Evolutionary conservation across 2,329 filamentous ascomycete species (phyloP), one percentile per base, ranked within the genome.

Genomic region (Alternaria conjuncta): DNA sequence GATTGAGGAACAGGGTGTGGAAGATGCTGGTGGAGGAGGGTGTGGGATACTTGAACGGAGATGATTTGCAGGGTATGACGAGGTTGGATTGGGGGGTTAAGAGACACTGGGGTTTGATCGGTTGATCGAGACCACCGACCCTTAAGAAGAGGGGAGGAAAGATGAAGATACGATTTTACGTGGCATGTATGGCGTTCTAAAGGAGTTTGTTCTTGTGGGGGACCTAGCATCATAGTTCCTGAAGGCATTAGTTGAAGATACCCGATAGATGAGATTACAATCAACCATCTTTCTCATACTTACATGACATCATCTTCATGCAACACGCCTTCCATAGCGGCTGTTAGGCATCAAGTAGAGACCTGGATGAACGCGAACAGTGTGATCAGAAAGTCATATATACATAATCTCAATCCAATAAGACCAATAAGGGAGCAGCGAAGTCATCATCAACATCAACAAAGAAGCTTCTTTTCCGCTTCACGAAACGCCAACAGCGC

Each of bases 1-100:
- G 81, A 44, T 66, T 87, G 72, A 76, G 86, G 47, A 86, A 88
- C 69, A 81, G 83, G 55, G 74, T 89, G 15, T 89, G 87, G 87
- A 79, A 81, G 8, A 77, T 86, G 20, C 72, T 89, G 18, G 81
- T 85, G 11, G 76, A 81, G 28, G 85, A 88, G 72, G 86, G 86
- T 0, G 86, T 84, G 11, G 86, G 87, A 71, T 81, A 86, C 45
- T 69, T 89, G 55, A 89, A 88, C 70, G 86, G 86, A 2, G 87
- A 89, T 79, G 86, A 89, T 73, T 69, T 89, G 64, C 74, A 74
- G 50, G 82, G 77, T 3, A 86, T 86, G 46, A 82, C 82, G 2
- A 78, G 69, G 55, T 75, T 81, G 49, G 82, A 85, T 65, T 87
- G 86, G 86, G 78, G 75, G 15, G 75, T 60, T 3, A 67, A 55